Evolutionary conservation across 495 filamentous ascomycete species (phyloP).

Genomic region (Aspergillus bridgeri): DNA sequence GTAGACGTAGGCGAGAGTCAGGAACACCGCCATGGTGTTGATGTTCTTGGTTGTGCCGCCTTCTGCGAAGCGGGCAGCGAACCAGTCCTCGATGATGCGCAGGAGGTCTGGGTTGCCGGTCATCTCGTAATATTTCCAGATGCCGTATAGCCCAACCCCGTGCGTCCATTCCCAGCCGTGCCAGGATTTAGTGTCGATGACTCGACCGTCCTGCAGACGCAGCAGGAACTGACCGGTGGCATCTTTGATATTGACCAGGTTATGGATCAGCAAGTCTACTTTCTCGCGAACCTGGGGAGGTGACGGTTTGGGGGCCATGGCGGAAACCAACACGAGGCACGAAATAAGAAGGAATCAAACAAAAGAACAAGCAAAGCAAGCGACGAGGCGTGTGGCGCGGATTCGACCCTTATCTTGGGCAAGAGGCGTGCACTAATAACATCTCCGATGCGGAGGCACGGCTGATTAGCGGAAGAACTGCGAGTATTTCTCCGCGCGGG

Average conservation of each 20-base stretch:
- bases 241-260: constrained; percentile 68
- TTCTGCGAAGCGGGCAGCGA: constrained; percentile 56
- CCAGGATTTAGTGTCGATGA: constrained; percentile 80
- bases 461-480: constrained; percentile 9
- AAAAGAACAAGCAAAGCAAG: background rate
- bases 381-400: background rate
- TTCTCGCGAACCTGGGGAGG: constrained; percentile 47
- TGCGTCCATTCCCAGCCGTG: constrained; percentile 80
- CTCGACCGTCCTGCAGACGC: constrained; percentile 60
- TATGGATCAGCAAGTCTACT: constrained; percentile 60
- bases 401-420: no score
- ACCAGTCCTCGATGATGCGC: constrained; percentile 65
- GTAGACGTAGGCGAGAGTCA: constrained; percentile 69
- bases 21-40: constrained; percentile 73
- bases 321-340: background rate
- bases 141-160: constrained; percentile 71
- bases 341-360: background rate
- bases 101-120: constrained; percentile 52
- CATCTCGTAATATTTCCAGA: constrained; percentile 71
- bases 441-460: background rate
- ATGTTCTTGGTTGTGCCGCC: constrained; percentile 76
- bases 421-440: constrained; percentile 4
- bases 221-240: constrained; percentile 65
- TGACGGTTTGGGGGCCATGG: constrained; percentile 20
- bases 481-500: constrained; percentile 3